Conservation (phyloP, 768 basidiomycete species). For the Mycena capillaripes region DNA sequence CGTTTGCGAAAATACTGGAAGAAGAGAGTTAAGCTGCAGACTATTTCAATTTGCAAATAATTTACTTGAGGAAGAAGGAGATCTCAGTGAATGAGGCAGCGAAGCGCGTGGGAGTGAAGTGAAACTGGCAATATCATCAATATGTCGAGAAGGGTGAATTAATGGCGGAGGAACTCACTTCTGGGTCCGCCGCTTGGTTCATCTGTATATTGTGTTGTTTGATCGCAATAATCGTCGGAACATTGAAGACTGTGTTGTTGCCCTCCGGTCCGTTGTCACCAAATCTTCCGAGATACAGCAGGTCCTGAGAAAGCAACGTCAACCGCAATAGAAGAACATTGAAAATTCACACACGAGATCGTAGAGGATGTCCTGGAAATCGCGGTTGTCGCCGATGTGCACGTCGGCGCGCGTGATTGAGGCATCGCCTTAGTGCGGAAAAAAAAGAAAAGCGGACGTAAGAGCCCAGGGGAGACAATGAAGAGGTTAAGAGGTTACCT, state of each 20-base stretch:
- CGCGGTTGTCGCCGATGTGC: no score
- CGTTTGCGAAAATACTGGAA: background rate
- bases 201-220: constrained; percentile 24
- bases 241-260: constrained; percentile 27
- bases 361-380: no score
- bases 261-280: no score
- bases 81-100: background rate
- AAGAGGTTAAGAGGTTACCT: background rate
- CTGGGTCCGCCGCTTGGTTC: no score
- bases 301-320: no score
- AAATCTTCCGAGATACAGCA: no score
- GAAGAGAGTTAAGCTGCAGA: background rate
- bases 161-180: no score
- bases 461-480: background rate
- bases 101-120: background rate
- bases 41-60: constrained; percentile 2
- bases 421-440: background rate
- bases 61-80: constrained; percentile 1
- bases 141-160: no score
- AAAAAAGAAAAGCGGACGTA: background rate
- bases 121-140: no score
- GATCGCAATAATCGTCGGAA: constrained; percentile 24
- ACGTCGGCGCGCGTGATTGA: no score
- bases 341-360: no score
- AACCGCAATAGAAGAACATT: no score